A percentile compares a stretch with the other conserved stretches of the same genome.
Evolutionary conservation across 192 early-diverging fungal species (phyloP).

Genomic region (Gonapodya prolifera): DNA sequence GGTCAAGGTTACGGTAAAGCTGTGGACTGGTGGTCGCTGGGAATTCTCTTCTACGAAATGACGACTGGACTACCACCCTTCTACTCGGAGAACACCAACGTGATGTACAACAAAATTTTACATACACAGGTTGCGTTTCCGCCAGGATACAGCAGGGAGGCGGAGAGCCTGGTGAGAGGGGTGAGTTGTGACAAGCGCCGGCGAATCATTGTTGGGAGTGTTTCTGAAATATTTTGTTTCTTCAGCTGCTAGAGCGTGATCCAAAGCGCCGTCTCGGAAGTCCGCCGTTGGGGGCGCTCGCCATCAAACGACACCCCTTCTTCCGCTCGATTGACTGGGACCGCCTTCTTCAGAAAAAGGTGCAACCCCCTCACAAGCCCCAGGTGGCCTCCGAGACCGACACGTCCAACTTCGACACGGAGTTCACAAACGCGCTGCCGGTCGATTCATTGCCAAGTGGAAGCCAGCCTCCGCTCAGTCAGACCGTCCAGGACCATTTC

Average conservation of each 20-base stretch:
- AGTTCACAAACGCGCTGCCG: constrained; percentile 31
- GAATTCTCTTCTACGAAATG: constrained; percentile 61
- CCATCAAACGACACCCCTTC: constrained; percentile 49
- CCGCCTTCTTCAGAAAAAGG: constrained; percentile 42
- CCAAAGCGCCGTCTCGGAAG: constrained; percentile 43
- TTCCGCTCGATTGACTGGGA: constrained; percentile 53
- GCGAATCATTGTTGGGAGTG: neutral
- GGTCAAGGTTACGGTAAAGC: constrained; percentile 54
- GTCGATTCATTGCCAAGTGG: constrained; percentile 28
- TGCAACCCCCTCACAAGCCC: constrained; percentile 56
- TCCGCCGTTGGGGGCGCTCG: constrained; percentile 32
- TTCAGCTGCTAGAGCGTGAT: constrained; percentile 47
- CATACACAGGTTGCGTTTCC: constrained; percentile 38
- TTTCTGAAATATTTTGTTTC: neutral
- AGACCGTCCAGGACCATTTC: constrained; percentile 34
- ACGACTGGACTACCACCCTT: constrained; percentile 51
- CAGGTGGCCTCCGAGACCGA: constrained; percentile 39
- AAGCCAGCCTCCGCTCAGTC: constrained; percentile 18
- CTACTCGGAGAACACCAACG: constrained; percentile 38
- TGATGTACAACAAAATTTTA: constrained; percentile 47
- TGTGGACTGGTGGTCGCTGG: constrained; percentile 76
- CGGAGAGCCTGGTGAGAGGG: constrained; percentile 28
- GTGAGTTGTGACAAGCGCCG: constrained; percentile 13
- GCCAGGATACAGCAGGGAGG: constrained; percentile 23
- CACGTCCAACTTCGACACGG: constrained; percentile 34